Conservation (phyloP, 805 yeast species). For the Saccharomycopsis malanga region DNA sequence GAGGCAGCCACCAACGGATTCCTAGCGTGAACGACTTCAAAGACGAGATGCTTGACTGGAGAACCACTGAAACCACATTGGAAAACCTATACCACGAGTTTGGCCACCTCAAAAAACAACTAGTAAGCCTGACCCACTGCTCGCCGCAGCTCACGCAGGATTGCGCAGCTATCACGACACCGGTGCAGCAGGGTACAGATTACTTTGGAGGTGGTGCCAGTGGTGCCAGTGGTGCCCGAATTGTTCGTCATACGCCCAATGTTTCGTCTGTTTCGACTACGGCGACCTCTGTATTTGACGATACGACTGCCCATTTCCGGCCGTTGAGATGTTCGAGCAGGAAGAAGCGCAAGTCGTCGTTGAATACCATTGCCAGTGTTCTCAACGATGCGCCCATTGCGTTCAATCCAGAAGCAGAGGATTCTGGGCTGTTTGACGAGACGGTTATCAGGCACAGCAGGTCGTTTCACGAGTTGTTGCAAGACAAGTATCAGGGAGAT, state of each 20-base stretch:
- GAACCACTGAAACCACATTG: constrained; percentile 39
- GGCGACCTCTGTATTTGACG: constrained; percentile 20
- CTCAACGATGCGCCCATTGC: constrained; percentile 5
- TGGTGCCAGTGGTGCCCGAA: background rate
- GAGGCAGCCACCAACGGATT: constrained; percentile 20
- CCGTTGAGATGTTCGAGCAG: constrained; percentile 20
- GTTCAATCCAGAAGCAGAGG: background rate
- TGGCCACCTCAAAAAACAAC: constrained; percentile 27
- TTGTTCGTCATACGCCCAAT: background rate
- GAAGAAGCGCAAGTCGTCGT: constrained; percentile 13
- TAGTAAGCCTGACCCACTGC: background rate
- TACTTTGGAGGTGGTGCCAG: too few species aligned
- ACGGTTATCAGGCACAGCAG: constrained; percentile 5
- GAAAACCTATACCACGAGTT: constrained; percentile 39
- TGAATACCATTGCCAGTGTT: constrained; percentile 9
- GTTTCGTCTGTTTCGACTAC: constrained; percentile 12
- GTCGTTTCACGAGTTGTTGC: constrained; percentile 11
- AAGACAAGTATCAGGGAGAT: constrained; percentile 9
- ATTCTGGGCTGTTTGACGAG: background rate
- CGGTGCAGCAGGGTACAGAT: too few species aligned
- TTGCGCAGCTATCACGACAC: too few species aligned
- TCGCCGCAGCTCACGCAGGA: background rate
- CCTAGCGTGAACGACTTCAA: constrained; percentile 24
- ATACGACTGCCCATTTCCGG: constrained; percentile 14
- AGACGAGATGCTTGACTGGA: constrained; percentile 36